Percentiles rank a stretch among this genome's conserved stretches.
Evolutionary conservation across 345 rosid genomes (phyloP).

Genomic region (Salix caprea): DNA sequence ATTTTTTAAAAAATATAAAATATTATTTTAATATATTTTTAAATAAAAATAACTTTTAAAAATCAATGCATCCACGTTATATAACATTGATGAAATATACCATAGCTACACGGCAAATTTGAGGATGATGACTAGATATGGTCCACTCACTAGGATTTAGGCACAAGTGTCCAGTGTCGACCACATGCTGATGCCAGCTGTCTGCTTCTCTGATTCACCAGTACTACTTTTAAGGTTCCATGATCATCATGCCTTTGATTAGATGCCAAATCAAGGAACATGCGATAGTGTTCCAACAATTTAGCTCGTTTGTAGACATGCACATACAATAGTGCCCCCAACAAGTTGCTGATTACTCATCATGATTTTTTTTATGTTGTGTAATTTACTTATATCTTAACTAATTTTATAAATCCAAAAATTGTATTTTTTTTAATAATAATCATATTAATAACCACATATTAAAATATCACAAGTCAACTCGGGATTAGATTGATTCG

Average conservation of each 20-base stretch:
- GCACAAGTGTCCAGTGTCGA: not conserved
- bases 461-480: too few relatives aligned
- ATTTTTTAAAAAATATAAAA: too few relatives aligned
- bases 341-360: not conserved
- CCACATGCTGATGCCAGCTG: not conserved
- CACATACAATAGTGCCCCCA: not conserved
- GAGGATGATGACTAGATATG: conserved; percentile 4
- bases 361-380: too few relatives aligned
- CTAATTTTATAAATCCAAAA: too few relatives aligned
- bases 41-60: too few relatives aligned
- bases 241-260: not conserved
- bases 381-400: too few relatives aligned
- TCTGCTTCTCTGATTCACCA: not conserved
- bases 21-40: too few relatives aligned
- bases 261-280: not conserved
- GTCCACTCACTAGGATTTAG: not conserved
- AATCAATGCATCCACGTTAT: too few relatives aligned
- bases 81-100: too few relatives aligned
- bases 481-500: too few relatives aligned
- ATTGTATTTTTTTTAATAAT: too few relatives aligned
- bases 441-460: too few relatives aligned
- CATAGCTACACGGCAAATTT: not conserved
- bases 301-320: not conserved
- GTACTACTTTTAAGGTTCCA: not conserved
- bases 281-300: not conserved